Conservation (phyloP, 164 flowering plant species). For the Vitis riparia region DNA sequence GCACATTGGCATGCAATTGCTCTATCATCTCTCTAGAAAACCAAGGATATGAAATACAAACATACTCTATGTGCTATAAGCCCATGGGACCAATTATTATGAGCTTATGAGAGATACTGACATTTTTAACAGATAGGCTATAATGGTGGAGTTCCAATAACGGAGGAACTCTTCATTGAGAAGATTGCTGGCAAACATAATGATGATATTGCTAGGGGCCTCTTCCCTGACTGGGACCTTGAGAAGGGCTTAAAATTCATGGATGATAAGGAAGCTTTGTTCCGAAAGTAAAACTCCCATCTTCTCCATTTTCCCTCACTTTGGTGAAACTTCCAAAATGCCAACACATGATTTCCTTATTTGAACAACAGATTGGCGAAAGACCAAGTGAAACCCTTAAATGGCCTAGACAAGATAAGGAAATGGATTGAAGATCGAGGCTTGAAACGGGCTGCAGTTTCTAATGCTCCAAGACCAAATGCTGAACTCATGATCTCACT, state of each 20-base stretch:
- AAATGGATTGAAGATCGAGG: slow-evolving; percentile 92
- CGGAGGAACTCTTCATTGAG: slow-evolving; percentile 63
- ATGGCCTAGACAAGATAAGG: slow-evolving; percentile 62
- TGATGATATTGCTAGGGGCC: slow-evolving; percentile 46
- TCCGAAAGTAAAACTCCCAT: slow-evolving; percentile 55
- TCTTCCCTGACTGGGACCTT: slow-evolving; percentile 74
- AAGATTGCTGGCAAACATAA: slow-evolving; percentile 77
- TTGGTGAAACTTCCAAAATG: background rate
- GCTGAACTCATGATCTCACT: slow-evolving; percentile 76
- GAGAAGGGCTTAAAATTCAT: slow-evolving; percentile 52
- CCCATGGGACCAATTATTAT: too few relatives aligned
- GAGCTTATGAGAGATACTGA: too few relatives aligned
- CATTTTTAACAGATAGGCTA: slow-evolving; percentile 59
- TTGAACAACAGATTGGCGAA: slow-evolving; percentile 55
- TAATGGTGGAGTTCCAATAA: slow-evolving; percentile 83
- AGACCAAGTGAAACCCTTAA: slow-evolving; percentile 59
- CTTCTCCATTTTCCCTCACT: background rate
- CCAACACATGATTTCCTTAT: background rate
- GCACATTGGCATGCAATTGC: too few relatives aligned
- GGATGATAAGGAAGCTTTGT: slow-evolving; percentile 86
- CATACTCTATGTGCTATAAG: too few relatives aligned
- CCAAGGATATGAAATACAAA: too few relatives aligned
- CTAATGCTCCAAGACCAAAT: slow-evolving; percentile 87
- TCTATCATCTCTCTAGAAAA: too few relatives aligned
- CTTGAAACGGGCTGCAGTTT: slow-evolving; percentile 90